Evolutionary conservation across 208 protist species (phyloP), one percentile per base, ranked within the genome.

Genomic region (Trypanosoma conorhini): DNA sequence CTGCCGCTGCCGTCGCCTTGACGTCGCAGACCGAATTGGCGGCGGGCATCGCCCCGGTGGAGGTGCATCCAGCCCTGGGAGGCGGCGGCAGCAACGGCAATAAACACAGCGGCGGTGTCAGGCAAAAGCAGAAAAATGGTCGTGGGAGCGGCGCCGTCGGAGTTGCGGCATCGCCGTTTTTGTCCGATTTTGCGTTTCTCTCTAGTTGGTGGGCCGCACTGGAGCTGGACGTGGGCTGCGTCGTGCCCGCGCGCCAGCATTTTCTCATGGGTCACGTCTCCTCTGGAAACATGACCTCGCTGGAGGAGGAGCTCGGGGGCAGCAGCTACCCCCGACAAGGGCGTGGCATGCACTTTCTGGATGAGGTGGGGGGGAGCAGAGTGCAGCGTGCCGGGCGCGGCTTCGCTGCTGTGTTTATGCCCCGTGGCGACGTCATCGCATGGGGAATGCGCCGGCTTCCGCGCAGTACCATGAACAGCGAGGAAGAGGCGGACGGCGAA

Each of bases 331-430:
- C 26, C 21, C 60, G 38, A 15, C 21, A 44, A 17, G 28, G 26
- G 35, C 26, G 48, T 57, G 52, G 15, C 4, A 12, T 19, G 26
- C 60, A 62, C 38, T 61, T 67, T 48, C 44, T 60, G 52, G 64
- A 64, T 54, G 44, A 42, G 21, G 62, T 50, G 21, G 73, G 42
- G 26, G 55, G 48, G 50, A 63, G 57, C 57, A 59, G 22, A 24
- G 64, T 68, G 30, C 58, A 51, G 72, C 19, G 33, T 22, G 72
- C 67, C 31, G 52, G 51, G 28, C 60, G 73, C 50, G 33, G 46
- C 19, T 88, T 88, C 56, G 33, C 65, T n/a, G 86, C 86, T 44
- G n/a, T 83, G 8, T 70, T 91, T 26, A 69, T 86, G 44, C 86
- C 86, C 1, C 70, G 74, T 50, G 86, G 86, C 33, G 60, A 73